Base-by-base conservation (phyloP, 148 eudicot genomes). In the Rhododendron kiyosumense region DNA sequence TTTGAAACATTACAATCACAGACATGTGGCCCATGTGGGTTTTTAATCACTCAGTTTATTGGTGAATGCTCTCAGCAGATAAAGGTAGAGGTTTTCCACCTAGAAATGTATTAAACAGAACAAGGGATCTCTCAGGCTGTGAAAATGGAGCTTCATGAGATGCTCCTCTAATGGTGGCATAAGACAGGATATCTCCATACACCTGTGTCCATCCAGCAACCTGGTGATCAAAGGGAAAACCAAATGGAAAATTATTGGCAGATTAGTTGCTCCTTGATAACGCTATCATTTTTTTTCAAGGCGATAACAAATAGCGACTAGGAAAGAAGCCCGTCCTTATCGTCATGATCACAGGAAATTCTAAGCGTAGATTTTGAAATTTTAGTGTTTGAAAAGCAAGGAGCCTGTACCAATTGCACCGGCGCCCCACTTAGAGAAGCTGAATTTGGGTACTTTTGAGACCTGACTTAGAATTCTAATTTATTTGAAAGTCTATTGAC, bases 161-260 rank as follows among this genome's bases (percentile, higher is more conserved):
- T 46, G 96, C 96, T 75, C 97, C 98, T 92, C 97, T 90, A 12
- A 93, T 83, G 32, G 97, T 95, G 67, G 98, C 97, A 88, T 83
- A 95, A 18, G 95, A 86, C 57, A 95, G 84, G 26, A 78, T 84
- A 79, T 96, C 90, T 6, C 94, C 91, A 71, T 93, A 93, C 1
- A 79, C 95, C 85, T 92, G 91, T 32, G 92, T 92, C 95, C 96
- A 96, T 48, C 98, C 98, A 46, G 87, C 98, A 84, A 94, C 94
- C 97, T 95, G 88, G 10, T 28, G 11, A 4, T 38, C 7, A 20
- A 36, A 38, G 17, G 8, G 41, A 0, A 54, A 54, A 54, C 22
- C 61, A 54, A 17, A 54, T 1, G 3, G 61, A 54, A 1, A 15
- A 54, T 54, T 54, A 54, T 4, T 2, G 57, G 57, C 57, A 14